Evolutionary conservation across 148 eudicot species (phyloP).

Genomic region (Silene latifolia): DNA sequence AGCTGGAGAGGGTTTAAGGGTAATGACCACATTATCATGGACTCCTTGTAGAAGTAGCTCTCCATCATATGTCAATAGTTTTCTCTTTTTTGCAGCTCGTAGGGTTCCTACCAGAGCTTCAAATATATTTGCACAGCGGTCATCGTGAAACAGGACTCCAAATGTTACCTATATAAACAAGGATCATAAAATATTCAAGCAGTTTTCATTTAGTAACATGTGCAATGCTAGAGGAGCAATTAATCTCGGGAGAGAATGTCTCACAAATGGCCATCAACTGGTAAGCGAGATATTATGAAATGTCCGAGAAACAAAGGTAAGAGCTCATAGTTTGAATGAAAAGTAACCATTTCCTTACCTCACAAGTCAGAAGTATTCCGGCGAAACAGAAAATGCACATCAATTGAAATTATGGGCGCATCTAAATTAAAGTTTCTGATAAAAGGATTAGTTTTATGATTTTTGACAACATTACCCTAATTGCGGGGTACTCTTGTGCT

Average conservation of each 20-base stretch:
- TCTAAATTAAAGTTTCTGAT: no score
- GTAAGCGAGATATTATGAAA: background rate
- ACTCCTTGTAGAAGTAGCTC: constrained; percentile 94
- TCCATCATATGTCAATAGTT: constrained; percentile 73
- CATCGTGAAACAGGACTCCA: constrained; percentile 88
- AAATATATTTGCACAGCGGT: constrained; percentile 90
- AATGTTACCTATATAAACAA: constrained; percentile 73
- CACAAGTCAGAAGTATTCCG: no score
- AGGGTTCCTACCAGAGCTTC: constrained; percentile 96
- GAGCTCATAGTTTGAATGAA: background rate
- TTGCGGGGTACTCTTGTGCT: no score
- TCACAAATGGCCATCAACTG: background rate
- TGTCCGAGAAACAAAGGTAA: background rate
- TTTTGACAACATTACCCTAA: no score
- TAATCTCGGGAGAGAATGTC: background rate
- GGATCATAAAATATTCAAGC: constrained; percentile 10
- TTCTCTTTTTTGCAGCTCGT: constrained; percentile 93
- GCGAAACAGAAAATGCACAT: no score
- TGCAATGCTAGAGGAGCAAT: no score
- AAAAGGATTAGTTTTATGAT: no score
- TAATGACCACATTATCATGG: constrained; percentile 80
- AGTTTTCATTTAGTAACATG: no score
- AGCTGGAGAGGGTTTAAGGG: constrained; percentile 54
- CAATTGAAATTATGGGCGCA: no score
- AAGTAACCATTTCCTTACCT: no score